Conservation (phyloP, 192 early-diverging fungal species). For the Backusella circina region DNA sequence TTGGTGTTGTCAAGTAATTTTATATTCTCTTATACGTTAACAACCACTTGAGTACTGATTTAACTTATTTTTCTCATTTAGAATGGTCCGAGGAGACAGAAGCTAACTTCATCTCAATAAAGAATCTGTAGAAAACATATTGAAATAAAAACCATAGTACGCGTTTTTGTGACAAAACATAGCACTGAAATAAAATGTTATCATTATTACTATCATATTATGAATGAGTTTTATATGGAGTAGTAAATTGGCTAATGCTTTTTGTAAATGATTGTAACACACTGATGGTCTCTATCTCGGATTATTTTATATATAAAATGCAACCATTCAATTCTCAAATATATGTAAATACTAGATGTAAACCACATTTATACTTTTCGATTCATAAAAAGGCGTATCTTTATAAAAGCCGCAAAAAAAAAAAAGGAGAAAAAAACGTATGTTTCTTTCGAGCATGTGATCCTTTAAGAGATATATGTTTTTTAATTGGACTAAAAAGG, state of each 20-base stretch:
- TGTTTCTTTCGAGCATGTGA: neutral
- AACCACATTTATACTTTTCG: neutral
- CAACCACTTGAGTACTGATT: neutral
- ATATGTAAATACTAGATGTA: neutral
- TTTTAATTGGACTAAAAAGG: neutral
- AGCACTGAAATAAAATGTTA: neutral
- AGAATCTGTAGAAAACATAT: neutral
- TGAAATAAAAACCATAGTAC: neutral
- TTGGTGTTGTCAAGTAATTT: slow-evolving; percentile 18
- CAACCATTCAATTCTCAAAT: neutral
- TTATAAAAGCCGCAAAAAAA: neutral
- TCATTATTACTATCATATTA: neutral
- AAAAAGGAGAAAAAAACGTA: neutral
- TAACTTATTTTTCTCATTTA: neutral
- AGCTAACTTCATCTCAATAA: neutral
- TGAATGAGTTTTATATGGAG: neutral
- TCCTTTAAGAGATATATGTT: neutral
- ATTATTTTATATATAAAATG: too few species aligned
- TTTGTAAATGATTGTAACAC: neutral
- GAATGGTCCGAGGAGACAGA: slow-evolving; percentile 8
- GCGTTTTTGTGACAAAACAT: neutral
- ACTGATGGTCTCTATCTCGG: neutral
- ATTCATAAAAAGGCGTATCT: neutral
- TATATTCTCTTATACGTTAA: neutral
- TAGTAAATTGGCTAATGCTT: neutral